Evolutionary conservation across 495 filamentous ascomycete species (phyloP).

Genomic region (Penicillium flavigenum): DNA sequence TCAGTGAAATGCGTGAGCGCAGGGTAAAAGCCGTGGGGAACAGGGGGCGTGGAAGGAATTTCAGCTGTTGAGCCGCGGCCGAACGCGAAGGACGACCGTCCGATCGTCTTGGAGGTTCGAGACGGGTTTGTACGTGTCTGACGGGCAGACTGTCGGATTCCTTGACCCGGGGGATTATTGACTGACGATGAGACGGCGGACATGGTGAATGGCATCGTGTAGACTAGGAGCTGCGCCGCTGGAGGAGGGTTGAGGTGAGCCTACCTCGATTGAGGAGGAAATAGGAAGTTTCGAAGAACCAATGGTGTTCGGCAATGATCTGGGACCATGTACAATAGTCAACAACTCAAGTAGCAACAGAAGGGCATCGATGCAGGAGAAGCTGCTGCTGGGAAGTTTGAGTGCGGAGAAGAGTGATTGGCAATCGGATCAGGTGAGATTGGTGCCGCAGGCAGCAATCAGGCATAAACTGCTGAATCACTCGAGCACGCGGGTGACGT

Average conservation of each 20-base stretch:
- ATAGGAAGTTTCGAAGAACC: slow-evolving; percentile 7
- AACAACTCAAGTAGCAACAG: slow-evolving; percentile 9
- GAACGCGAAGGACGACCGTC: slow-evolving; percentile 49
- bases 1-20: slow-evolving; percentile 94
- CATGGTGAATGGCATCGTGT: slow-evolving; percentile 29
- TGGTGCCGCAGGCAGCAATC: slow-evolving; percentile 15
- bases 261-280: slow-evolving; percentile 10
- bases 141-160: slow-evolving; percentile 54
- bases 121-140: slow-evolving; percentile 62
- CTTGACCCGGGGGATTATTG: slow-evolving; percentile 35
- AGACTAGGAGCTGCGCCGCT: slow-evolving; percentile 21
- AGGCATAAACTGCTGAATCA: slow-evolving; percentile 31
- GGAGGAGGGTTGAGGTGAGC: slow-evolving; percentile 15
- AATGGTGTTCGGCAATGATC: slow-evolving; percentile 13
- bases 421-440: slow-evolving; percentile 34
- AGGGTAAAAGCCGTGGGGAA: slow-evolving; percentile 73
- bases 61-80: slow-evolving; percentile 38
- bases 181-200: slow-evolving; percentile 34
- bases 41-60: slow-evolving; percentile 34
- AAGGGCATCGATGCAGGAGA: slow-evolving; percentile 11
- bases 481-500: slow-evolving; percentile 18
- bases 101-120: slow-evolving; percentile 57
- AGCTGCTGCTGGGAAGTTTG: slow-evolving; percentile 25
- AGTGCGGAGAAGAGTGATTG: slow-evolving; percentile 32
- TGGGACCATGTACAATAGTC: slow-evolving; percentile 4